Conservation (phyloP, 306 rosid species). For the Nissolia schottii region DNA sequence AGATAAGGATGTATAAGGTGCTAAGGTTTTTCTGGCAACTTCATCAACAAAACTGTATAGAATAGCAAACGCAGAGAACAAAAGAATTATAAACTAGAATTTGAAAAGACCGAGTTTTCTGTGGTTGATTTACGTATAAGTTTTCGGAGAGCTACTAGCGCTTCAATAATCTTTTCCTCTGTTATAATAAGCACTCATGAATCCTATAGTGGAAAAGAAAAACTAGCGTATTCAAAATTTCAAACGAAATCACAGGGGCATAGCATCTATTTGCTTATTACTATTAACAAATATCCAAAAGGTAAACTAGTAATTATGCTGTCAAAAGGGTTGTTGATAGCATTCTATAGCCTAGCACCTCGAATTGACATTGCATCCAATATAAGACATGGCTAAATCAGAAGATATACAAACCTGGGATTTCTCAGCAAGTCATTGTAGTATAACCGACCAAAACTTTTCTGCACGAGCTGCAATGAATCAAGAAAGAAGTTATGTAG, state of each 20-base stretch:
- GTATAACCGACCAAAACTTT: slow-evolving; percentile 78
- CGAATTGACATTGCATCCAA: background rate
- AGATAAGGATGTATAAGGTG: slow-evolving; percentile 53
- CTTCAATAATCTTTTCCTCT: background rate
- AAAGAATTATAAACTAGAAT: background rate
- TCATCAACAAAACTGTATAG: slow-evolving; percentile 63
- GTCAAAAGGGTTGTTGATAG: background rate
- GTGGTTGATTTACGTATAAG: background rate
- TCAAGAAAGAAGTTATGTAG: slow-evolving; percentile 4
- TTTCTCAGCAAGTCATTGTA: slow-evolving; percentile 63
- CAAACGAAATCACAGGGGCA: background rate
- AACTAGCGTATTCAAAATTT: background rate
- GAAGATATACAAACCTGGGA: slow-evolving; percentile 46
- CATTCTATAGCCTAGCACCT: background rate
- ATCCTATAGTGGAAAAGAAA: background rate
- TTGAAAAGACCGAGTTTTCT: background rate
- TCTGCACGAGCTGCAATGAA: slow-evolving; percentile 72
- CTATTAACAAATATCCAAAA: background rate
- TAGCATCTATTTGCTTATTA: background rate
- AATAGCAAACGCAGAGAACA: slow-evolving; percentile 1
- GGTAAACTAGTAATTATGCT: background rate
- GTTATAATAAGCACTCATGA: background rate
- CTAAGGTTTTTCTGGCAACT: slow-evolving; percentile 49
- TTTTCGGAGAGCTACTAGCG: background rate
- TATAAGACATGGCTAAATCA: background rate